Conservation (phyloP, 495 filamentous ascomycete species). For the Podospora sp. region DNA sequence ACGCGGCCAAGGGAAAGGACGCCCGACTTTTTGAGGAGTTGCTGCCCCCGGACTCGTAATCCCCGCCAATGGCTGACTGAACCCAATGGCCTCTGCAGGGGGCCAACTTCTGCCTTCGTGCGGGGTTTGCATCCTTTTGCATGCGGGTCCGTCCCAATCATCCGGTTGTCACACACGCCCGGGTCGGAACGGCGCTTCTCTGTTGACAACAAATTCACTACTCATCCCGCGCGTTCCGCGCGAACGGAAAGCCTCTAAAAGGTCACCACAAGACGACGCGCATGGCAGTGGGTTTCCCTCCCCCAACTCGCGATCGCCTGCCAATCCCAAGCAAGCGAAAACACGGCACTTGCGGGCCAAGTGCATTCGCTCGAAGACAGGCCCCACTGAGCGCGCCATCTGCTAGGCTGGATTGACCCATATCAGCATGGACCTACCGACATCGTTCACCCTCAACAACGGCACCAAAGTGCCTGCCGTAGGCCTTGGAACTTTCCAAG, state of each 20-base stretch:
- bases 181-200: not conserved
- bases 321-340: too few species aligned
- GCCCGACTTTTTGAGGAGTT: not conserved
- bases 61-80: not conserved
- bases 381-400: too few species aligned
- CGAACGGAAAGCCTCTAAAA: too few species aligned
- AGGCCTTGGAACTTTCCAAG: conserved; percentile 38
- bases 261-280: too few species aligned
- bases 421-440: conserved; percentile 21
- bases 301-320: too few species aligned
- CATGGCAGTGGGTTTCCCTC: too few species aligned
- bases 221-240: too few species aligned
- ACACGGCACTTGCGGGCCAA: too few species aligned
- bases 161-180: too few species aligned
- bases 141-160: not conserved
- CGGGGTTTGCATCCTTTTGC: not conserved
- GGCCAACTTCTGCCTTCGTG: not conserved
- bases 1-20: not conserved
- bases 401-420: not conserved
- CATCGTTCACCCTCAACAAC: conserved; percentile 29
- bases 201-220: too few species aligned
- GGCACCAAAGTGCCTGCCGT: conserved; percentile 33
- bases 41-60: not conserved
- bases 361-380: too few species aligned
- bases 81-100: not conserved